Evolutionary conservation across 2,329 filamentous ascomycete species (phyloP).

Genomic region (Sclerotinia spermophila): DNA sequence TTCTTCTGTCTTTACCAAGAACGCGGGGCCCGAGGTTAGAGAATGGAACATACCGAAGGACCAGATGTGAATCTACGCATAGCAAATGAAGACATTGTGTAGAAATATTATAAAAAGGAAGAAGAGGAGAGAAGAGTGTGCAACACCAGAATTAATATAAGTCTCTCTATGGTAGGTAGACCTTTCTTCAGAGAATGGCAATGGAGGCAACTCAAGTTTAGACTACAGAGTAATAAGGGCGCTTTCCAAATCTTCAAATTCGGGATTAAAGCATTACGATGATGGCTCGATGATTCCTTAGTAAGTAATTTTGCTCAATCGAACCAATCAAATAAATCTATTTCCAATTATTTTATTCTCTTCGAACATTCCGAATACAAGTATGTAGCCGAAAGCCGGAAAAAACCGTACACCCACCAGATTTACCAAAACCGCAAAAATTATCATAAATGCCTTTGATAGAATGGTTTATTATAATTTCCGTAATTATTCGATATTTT

Average conservation of each 20-base stretch:
- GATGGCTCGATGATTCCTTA: conserved; percentile 13
- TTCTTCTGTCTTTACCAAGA: conserved; percentile 6
- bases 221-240: conserved; percentile 1
- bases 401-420: background rate
- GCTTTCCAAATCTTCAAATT: conserved; percentile 9
- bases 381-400: conserved; percentile 10
- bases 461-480: background rate
- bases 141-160: conserved; percentile 10
- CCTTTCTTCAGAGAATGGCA: background rate
- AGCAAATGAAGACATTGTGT: conserved; percentile 61
- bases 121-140: conserved; percentile 23
- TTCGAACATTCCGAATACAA: background rate
- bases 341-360: background rate
- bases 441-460: too few relatives aligned
- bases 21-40: conserved; percentile 19
- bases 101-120: conserved; percentile 17
- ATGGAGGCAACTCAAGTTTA: conserved; percentile 16
- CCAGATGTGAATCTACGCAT: conserved; percentile 57
- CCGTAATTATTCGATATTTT: background rate
- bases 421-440: background rate
- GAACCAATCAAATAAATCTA: conserved; percentile 1
- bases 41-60: conserved; percentile 49
- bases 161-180: conserved; percentile 4
- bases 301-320: conserved; percentile 4
- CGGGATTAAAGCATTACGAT: conserved; percentile 14